These are phyloP conservation scores for Baeospora myosura DNA, from an alignment of 1,284 basidiomycete genomes.

Conservation along the genomic window DNA sequence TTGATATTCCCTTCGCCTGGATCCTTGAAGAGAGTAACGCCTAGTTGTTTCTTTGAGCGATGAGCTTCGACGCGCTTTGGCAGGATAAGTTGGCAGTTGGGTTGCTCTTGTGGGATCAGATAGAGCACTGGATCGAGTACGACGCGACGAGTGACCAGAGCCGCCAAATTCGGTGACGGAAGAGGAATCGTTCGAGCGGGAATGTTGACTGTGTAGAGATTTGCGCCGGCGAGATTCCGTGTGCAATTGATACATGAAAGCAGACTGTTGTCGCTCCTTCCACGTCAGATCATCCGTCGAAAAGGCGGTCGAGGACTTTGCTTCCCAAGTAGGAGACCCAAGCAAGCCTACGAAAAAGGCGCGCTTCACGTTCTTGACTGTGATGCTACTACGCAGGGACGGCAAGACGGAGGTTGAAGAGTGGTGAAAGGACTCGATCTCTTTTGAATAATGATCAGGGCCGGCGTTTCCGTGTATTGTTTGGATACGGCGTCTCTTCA, in stretches of 20 bases:
- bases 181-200: not conserved
- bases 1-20: slow-evolving; percentile 9
- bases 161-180: slow-evolving; percentile 1
- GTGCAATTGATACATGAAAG: slow-evolving; percentile 12
- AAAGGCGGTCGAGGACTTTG: slow-evolving; percentile 10
- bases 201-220: no score
- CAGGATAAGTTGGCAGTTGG: slow-evolving; percentile 8
- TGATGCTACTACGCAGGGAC: slow-evolving; percentile 8
- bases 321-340: slow-evolving; percentile 40
- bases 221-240: slow-evolving; percentile 9
- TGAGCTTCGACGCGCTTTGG: slow-evolving; percentile 4
- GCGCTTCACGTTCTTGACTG: slow-evolving; percentile 10
- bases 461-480: not conserved
- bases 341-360: slow-evolving; percentile 38
- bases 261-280: not conserved
- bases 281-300: slow-evolving; percentile 2
- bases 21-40: slow-evolving; percentile 25
- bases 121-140: not conserved
- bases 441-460: slow-evolving; percentile 13
- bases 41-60: slow-evolving; percentile 14
- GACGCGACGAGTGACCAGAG: no score
- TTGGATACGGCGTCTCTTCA: slow-evolving; percentile 19
- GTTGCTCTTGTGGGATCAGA: not conserved
- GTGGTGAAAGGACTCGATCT: slow-evolving; percentile 12
- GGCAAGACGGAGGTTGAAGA: slow-evolving; percentile 16